phyloP scores from a whole-genome alignment of 768 basidiomycete genomes.

The Boletellus ananas region DNA sequence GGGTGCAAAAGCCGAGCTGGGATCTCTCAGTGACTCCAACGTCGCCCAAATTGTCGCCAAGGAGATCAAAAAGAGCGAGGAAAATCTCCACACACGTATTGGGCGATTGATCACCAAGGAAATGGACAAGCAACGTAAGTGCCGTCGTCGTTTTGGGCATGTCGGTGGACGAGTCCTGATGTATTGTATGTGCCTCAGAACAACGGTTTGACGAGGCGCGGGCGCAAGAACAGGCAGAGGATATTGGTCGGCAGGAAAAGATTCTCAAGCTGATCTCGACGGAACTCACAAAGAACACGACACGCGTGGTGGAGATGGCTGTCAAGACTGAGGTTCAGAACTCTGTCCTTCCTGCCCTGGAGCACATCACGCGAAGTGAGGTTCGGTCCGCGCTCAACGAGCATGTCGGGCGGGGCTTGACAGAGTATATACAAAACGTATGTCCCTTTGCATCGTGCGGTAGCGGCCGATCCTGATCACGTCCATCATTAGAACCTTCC shows the following conservation, averaged over 20 bases:
- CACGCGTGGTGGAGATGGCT: slow-evolving; percentile 84
- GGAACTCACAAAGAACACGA: slow-evolving; percentile 83
- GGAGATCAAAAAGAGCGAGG: slow-evolving; percentile 83
- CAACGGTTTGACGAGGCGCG: slow-evolving; percentile 82
- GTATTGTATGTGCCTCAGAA: slow-evolving; percentile 42
- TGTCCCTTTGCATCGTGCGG: background rate
- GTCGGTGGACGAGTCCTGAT: slow-evolving; percentile 5
- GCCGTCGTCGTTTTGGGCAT: slow-evolving; percentile 9
- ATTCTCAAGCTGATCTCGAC: slow-evolving; percentile 85
- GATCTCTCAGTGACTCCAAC: slow-evolving; percentile 46
- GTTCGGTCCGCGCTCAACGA: slow-evolving; percentile 75
- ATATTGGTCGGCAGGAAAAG: slow-evolving; percentile 83
- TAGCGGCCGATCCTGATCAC: slow-evolving; percentile 3
- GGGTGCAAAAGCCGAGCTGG: slow-evolving; percentile 23
- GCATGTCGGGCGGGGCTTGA: slow-evolving; percentile 70
- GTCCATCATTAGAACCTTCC: slow-evolving; percentile 57
- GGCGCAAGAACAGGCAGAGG: slow-evolving; percentile 71
- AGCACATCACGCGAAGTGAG: slow-evolving; percentile 77
- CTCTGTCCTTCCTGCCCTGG: slow-evolving; percentile 78
- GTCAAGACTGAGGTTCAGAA: slow-evolving; percentile 82
- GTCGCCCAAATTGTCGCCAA: slow-evolving; percentile 60
- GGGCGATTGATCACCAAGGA: slow-evolving; percentile 80
- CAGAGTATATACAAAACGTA: slow-evolving; percentile 72
- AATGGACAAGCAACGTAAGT: slow-evolving; percentile 86
- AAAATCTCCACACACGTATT: slow-evolving; percentile 70